Evolutionary conservation across 345 rosid genomes (phyloP), one percentile per base, ranked within the genome.

Genomic region (Raphanus sativus): DNA sequence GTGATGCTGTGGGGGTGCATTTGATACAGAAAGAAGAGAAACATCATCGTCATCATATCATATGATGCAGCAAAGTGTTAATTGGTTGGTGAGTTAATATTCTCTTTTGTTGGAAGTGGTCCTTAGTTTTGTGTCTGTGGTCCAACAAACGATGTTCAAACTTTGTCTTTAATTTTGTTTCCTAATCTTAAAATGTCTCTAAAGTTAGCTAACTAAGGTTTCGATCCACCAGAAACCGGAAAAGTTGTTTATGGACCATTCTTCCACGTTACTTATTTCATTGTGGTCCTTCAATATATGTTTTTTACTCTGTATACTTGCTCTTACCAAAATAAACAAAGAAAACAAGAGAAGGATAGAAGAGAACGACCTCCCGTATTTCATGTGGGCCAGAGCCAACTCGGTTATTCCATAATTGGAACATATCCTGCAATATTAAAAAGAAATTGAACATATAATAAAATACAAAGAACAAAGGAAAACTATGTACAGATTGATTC

Each of bases 21-120:
- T 71, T 32, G 72, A 24, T 30, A 77, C 76, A 71, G 72, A 77
- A 66, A 66, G 62, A 54, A 48, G 42, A 68, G 71, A 72, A 78
- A 59, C 72, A 78, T 78, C 72, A 71, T 71, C 54, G 61, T 77
- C 58, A 71, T 30, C 67, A 38, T 70, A 48, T 48, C 24, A 54
- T 54, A 71, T 71, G 77, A 71, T 74, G 30, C 40, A 67, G 68
- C 81, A 77, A 77, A 71, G 77, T 71, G 81, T 72, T 71, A 45
- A 71, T 33, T 72, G 77, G 74, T 67, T 72, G 73, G 34, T 78
- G 74, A 48, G 81, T 78, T 72, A 10, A 71, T 66, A 73, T 78
- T 78, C 77, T 78, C 69, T 73, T 65, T 72, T 59, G 81, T 73
- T 78, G 77, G 69, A 73, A 78, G 81, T 78, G 81, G 81, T 78